Evolutionary conservation across 306 rosid species (phyloP).

Genomic region (Cucumis hystrix): DNA sequence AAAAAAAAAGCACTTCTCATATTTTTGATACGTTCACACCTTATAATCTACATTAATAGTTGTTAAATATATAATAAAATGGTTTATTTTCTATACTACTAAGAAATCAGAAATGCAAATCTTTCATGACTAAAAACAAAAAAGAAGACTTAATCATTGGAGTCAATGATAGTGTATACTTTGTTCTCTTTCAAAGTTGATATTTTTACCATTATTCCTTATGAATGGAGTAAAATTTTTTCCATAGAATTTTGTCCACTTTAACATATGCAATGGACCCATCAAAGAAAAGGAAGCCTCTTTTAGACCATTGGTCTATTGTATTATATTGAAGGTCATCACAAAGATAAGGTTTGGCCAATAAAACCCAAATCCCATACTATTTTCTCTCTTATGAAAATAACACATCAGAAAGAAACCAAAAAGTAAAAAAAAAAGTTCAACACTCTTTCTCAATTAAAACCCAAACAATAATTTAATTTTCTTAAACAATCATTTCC

Average conservation of each 20-base stretch:
- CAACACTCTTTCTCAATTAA: not conserved
- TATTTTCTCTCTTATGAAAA: not conserved
- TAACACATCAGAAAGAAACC: not conserved
- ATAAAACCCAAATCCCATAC: not conserved
- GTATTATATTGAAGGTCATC: not conserved
- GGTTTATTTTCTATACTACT: too few relatives aligned
- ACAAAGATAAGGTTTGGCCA: constrained; percentile 1
- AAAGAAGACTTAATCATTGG: not conserved
- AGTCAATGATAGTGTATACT: not conserved
- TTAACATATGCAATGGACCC: not conserved
- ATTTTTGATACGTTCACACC: too few relatives aligned
- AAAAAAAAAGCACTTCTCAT: too few relatives aligned
- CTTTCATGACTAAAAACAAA: too few relatives aligned
- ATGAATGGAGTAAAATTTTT: not conserved
- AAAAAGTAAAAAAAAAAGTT: not conserved
- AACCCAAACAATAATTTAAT: not conserved
- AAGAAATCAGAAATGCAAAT: too few relatives aligned
- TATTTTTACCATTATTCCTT: not conserved
- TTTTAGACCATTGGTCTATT: not conserved
- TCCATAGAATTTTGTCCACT: not conserved
- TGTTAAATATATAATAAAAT: too few relatives aligned
- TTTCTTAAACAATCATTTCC: not conserved
- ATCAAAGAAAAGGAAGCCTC: not conserved
- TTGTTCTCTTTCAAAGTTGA: not conserved
- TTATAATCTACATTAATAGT: too few relatives aligned